Percentiles rank a stretch among this genome's conserved stretches.
These are phyloP conservation scores for Xylariales sp. DNA, from an alignment of 2,329 filamentous ascomycete genomes.

Conservation along the genomic window DNA sequence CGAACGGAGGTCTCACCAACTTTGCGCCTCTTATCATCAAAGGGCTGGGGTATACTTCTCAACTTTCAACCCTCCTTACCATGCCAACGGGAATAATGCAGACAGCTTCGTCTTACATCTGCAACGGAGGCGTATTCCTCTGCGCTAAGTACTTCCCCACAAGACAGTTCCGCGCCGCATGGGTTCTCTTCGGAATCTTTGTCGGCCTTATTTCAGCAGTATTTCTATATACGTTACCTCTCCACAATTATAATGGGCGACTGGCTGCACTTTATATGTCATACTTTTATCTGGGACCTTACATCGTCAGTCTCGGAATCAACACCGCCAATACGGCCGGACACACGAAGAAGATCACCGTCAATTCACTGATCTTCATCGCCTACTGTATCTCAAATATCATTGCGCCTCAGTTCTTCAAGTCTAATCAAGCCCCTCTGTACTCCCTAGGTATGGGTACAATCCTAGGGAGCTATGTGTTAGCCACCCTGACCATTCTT, in stretches of 20 bases:
- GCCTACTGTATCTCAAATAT: slow-evolving; percentile 59
- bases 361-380: slow-evolving; percentile 57
- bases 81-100: slow-evolving; percentile 31
- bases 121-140: slow-evolving; percentile 32
- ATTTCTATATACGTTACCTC: slow-evolving; percentile 24
- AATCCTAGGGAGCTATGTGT: slow-evolving; percentile 34
- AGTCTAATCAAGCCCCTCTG: slow-evolving; percentile 41
- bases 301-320: slow-evolving; percentile 20
- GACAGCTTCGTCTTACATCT: slow-evolving; percentile 29
- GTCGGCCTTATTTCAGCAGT: slow-evolving; percentile 22
- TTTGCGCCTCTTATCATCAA: slow-evolving; percentile 57
- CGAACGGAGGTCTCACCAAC: slow-evolving; percentile 51
- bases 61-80: slow-evolving; percentile 26
- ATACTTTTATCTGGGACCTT: slow-evolving; percentile 25
- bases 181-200: slow-evolving; percentile 15
- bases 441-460: slow-evolving; percentile 37
- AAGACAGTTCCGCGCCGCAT: slow-evolving; percentile 14
- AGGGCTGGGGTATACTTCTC: slow-evolving; percentile 47
- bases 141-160: slow-evolving; percentile 13
- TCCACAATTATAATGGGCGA: slow-evolving; percentile 21
- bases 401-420: slow-evolving; percentile 59
- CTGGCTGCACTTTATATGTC: slow-evolving; percentile 30
- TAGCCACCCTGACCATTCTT: slow-evolving; percentile 34
- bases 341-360: slow-evolving; percentile 60
- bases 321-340: slow-evolving; percentile 46